Evolutionary conservation across 2,329 filamentous ascomycete species (phyloP).

Genomic region (Arthroderma sp.): DNA sequence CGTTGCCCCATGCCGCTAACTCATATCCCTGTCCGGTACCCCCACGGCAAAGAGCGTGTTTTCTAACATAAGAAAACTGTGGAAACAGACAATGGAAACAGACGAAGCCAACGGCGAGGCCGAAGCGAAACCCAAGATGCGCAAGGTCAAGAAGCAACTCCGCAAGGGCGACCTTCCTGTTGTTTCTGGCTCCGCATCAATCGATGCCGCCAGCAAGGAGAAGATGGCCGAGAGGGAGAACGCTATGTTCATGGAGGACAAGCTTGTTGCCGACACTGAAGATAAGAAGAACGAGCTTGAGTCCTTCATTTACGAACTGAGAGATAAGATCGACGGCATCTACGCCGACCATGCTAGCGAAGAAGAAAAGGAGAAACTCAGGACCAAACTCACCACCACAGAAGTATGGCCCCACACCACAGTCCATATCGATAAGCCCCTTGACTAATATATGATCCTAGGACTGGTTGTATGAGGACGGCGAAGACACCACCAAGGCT

Average conservation of each 20-base stretch:
- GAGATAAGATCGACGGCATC: conserved; percentile 86
- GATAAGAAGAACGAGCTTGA: conserved; percentile 99
- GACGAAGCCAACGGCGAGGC: conserved; percentile 51
- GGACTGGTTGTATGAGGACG: conserved; percentile 98
- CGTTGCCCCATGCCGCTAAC: conserved; percentile 8
- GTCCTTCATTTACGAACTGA: conserved; percentile 91
- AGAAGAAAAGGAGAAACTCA: conserved; percentile 81
- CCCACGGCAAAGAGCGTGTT: conserved; percentile 14
- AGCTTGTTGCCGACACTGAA: conserved; percentile 93
- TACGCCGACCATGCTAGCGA: conserved; percentile 82
- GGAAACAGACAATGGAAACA: conserved; percentile 67
- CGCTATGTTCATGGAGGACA: conserved; percentile 93
- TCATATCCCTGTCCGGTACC: conserved; percentile 7
- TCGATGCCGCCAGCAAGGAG: conserved; percentile 58
- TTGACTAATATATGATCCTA: conserved; percentile 31
- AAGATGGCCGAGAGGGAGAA: conserved; percentile 68
- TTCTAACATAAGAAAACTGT: conserved; percentile 19
- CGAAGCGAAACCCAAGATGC: conserved; percentile 65
- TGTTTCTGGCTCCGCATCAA: conserved; percentile 65
- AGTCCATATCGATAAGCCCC: background rate
- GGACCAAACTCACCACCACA: conserved; percentile 65
- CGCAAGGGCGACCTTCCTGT: conserved; percentile 93
- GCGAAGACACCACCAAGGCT: conserved; percentile 86
- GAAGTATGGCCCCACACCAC: conserved; percentile 55
- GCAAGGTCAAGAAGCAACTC: conserved; percentile 99